Conservation (phyloP, 1,284 basidiomycete genomes). For the Ganoderma multipileum region DNA sequence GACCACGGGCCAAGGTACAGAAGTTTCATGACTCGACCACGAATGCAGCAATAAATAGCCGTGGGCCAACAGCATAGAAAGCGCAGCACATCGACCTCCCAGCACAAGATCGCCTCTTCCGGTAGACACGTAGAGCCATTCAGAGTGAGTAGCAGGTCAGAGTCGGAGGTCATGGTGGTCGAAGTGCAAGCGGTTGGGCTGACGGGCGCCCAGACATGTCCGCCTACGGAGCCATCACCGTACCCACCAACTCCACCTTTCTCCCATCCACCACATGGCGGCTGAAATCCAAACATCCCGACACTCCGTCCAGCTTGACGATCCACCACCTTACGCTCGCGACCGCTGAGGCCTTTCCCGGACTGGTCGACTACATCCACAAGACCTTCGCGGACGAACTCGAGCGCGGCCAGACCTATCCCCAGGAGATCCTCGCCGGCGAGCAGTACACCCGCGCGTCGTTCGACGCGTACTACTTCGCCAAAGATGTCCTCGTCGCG, state of each 20-base stretch:
- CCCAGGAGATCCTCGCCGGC: conserved; percentile 63
- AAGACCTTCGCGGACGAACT: conserved; percentile 76
- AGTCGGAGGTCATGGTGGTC: background rate
- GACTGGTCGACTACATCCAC: conserved; percentile 69
- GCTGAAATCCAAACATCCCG: conserved; percentile 17
- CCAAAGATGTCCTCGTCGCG: conserved; percentile 78
- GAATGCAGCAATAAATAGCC: background rate
- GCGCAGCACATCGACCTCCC: background rate
- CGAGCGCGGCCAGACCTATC: conserved; percentile 82
- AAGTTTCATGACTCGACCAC: background rate
- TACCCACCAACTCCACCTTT: conserved; percentile 9
- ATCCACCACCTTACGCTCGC: conserved; percentile 71
- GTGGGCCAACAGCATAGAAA: background rate
- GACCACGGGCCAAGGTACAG: background rate
- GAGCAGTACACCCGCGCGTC: conserved; percentile 56
- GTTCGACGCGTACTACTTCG: conserved; percentile 80
- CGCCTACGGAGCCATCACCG: conserved; percentile 40
- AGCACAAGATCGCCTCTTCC: background rate
- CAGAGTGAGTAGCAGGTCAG: background rate
- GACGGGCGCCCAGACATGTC: conserved; percentile 36
- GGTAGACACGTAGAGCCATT: background rate
- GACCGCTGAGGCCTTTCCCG: conserved; percentile 49
- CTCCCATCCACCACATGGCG: conserved; percentile 40
- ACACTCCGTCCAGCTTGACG: conserved; percentile 42
- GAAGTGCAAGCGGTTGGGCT: background rate